Evolutionary conservation across 2,329 filamentous ascomycete species (phyloP), one percentile per base, ranked within the genome.

Genomic region (Helicocarpus griseus): DNA sequence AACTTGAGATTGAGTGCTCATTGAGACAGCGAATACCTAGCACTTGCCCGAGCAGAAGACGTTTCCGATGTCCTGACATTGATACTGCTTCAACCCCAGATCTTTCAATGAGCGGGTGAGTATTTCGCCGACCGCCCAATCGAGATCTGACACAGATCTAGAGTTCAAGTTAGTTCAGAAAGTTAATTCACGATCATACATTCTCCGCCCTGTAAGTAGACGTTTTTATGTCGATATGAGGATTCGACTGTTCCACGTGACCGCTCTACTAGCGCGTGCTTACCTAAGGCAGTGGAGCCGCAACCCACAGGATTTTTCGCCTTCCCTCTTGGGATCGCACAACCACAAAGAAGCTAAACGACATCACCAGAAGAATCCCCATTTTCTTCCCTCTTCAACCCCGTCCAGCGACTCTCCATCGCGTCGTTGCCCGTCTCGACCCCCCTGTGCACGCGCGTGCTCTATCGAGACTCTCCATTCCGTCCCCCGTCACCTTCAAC

Each of bases 301-400:
- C 44, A 43, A 39, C 53, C 50, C 55, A 55, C 55, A 57, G 48
- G 48, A 56, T 55, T 54, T 56, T 57, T 57, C 53, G 55, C 55
- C 55, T 53, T 55, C 55, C 43, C 48, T 53, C 53, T 50, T 36
- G 19, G 2, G 33, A 22, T 53, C 51, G 48, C 53, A 55, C 53
- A 55, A 55, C 55, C 14, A 52, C 50, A 53, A 54, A 43, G 45
- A 47, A 28, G 52, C 29, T 31, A 48, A 48, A 47, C 38, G n/a
- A 17, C 29, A 44, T 24, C 39, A 35, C 21, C 48, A 14, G 24
- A 40, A 45, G 26, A 45, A 45, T 19, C 41, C n/a, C n/a, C 41
- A 45, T 29, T 45, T 36, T 43, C 14, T 35, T 50, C 29, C 21
- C 26, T 13, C 13, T 21, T n/a, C n/a, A 22, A 19, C 13, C 26